Percentiles rank a stretch among this genome's conserved stretches.
phyloP scores from a whole-genome alignment of 768 basidiomycete species.

The Pleurotus giganteus region DNA sequence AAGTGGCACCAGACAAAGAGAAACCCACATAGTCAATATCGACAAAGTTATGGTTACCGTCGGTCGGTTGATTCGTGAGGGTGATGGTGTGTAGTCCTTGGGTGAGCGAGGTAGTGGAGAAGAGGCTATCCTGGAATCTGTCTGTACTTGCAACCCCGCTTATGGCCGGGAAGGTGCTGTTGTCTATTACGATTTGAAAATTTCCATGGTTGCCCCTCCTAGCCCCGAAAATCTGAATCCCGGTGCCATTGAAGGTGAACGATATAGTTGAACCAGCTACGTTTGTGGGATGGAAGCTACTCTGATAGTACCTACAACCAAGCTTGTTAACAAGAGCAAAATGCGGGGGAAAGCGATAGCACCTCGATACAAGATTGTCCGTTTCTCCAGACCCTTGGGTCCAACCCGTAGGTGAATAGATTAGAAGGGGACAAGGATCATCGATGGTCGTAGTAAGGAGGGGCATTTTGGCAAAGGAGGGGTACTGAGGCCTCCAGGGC shows the following conservation, averaged over 20 bases:
- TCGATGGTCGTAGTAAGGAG: constrained; percentile 30
- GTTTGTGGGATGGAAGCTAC: constrained; percentile 33
- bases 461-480: constrained; percentile 22
- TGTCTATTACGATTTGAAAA: constrained; percentile 2
- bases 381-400: constrained; percentile 15
- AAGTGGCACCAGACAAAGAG: neutral
- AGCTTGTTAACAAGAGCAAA: constrained; percentile 1
- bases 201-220: constrained; percentile 12
- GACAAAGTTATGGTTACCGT: neutral
- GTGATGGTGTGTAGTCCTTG: constrained; percentile 29
- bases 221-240: constrained; percentile 6
- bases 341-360: constrained; percentile 7
- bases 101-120: constrained; percentile 22
- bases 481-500: constrained; percentile 3
- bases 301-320: constrained; percentile 30
- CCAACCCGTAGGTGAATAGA: constrained; percentile 18
- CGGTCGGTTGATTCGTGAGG: constrained; percentile 11
- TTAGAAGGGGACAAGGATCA: constrained; percentile 30
- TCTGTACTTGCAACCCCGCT: constrained; percentile 15
- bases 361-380: constrained; percentile 18
- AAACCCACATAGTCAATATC: constrained; percentile 9
- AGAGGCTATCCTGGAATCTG: constrained; percentile 29
- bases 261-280: constrained; percentile 19
- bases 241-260: constrained; percentile 35
- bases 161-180: constrained; percentile 12